phyloP scores from a whole-genome alignment of 73 alveolate genomes.

The Paramecium tetraurelia region DNA sequence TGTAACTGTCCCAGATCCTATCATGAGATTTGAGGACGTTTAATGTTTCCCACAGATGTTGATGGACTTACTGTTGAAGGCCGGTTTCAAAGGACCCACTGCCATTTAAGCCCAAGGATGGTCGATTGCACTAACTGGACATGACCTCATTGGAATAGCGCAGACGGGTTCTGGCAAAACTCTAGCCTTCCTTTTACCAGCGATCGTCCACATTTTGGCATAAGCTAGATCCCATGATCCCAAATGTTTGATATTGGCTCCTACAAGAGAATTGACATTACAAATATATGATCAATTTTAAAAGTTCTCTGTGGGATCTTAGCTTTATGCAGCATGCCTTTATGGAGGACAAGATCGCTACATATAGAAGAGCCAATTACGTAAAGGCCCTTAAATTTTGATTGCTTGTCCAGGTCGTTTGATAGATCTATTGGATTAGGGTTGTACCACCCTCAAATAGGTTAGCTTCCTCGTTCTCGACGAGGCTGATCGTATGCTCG shows the following conservation, averaged over 20 bases:
- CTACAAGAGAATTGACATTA: constrained; percentile 91
- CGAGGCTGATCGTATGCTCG: constrained; percentile 96
- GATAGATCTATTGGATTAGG: constrained; percentile 80
- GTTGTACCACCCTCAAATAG: constrained; percentile 65
- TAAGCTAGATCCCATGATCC: constrained; percentile 65
- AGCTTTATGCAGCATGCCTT: constrained; percentile 77
- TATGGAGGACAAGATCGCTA: constrained; percentile 88
- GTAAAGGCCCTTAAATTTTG: constrained; percentile 78
- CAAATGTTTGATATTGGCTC: constrained; percentile 81
- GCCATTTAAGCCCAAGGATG: constrained; percentile 67
- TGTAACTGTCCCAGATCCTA: constrained; percentile 34
- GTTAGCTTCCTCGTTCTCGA: constrained; percentile 81
- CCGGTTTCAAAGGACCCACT: constrained; percentile 65
- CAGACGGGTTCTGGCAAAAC: constrained; percentile 96
- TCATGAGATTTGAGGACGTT: constrained; percentile 54
- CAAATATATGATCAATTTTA: constrained; percentile 82
- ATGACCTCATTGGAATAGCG: constrained; percentile 86
- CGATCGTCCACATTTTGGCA: constrained; percentile 72
- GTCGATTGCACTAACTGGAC: constrained; percentile 67
- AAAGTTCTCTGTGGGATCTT: constrained; percentile 75
- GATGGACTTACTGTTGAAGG: constrained; percentile 23
- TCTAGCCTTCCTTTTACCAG: constrained; percentile 86
- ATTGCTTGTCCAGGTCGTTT: constrained; percentile 93
- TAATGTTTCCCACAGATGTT: constrained; percentile 54
- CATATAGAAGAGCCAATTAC: constrained; percentile 65